Evolutionary conservation across 2,329 filamentous ascomycete species (phyloP), one percentile per base, ranked within the genome.

Genomic region (Purpureocillium takamizusanense): DNA sequence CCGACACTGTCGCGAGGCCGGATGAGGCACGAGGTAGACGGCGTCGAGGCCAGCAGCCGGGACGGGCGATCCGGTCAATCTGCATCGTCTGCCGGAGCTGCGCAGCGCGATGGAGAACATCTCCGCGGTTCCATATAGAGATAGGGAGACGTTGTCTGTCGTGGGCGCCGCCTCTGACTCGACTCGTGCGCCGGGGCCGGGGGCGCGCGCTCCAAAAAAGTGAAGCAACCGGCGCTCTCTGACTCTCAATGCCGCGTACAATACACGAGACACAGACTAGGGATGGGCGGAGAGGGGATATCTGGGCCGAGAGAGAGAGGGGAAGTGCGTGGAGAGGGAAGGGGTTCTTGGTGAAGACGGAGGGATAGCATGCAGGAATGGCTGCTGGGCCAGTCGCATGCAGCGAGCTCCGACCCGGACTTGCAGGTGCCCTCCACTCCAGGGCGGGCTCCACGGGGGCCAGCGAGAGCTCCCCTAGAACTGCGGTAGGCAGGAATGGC

Each of bases 21-120:
- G 30, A 6, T n/a, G 42, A 8, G 31, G 35, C 27, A 8, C 15
- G 16, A 25, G 31, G 21, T 11, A 23, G 39, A 25, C 32, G 13
- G 15, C 37, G 16, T 17, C 29, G 4, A 31, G 42, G 28, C 35
- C 48, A 25, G 42, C 35, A 25, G 37, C 45, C 41, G 38, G 36
- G 29, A 45, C 39, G 34, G 44, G 39, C 36, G 36, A 33, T 35
- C 46, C 42, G 35, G 37, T 56, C 51, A 60, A 43, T 56, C 52
- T 54, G 53, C 59, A 61, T 57, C 57, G 55, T 50, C 41, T 61
- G 53, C 65, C 60, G 60, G 61, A 60, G 60, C 61, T 57, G 53
- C 64, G 66, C 62, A 67, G 62, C 55, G 60, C 62, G 58, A 59
- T 55, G 57, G 60, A 60, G 52, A 60, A 56, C 67, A 71, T 71